Conservation (phyloP, 2,329 filamentous ascomycete genomes). For the Colletotrichum abscissum region DNA sequence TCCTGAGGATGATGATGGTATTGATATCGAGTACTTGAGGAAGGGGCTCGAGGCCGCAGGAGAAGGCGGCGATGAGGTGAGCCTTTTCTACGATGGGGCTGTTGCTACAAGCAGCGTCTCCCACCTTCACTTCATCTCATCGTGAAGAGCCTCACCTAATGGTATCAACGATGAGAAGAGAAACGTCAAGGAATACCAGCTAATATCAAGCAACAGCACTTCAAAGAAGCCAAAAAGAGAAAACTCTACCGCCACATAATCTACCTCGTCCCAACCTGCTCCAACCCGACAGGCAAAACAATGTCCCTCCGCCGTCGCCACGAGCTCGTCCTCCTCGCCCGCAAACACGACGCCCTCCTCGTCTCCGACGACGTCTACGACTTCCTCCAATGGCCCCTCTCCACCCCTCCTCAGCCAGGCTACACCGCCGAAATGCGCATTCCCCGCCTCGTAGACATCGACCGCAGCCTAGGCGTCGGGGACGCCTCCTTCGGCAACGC, state of each 20-base stretch:
- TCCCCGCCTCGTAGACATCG: conserved; percentile 83
- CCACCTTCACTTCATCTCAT: background rate
- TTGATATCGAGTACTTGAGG: conserved; percentile 73
- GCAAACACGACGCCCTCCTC: conserved; percentile 83
- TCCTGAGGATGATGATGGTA: conserved; percentile 81
- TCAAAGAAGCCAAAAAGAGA: conserved; percentile 46
- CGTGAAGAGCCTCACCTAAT: background rate
- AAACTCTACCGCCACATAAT: conserved; percentile 91
- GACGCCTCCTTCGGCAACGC: conserved; percentile 77
- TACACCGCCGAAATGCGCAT: conserved; percentile 59
- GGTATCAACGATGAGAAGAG: background rate
- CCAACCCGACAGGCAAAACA: conserved; percentile 87
- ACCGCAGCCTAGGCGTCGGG: conserved; percentile 71
- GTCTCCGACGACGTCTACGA: conserved; percentile 96
- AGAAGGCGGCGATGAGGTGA: conserved; percentile 15
- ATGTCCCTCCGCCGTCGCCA: conserved; percentile 78
- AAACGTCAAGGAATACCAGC: background rate
- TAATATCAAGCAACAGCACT: conserved; percentile 4
- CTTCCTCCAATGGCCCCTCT: conserved; percentile 80
- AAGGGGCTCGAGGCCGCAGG: conserved; percentile 50
- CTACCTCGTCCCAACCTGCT: conserved; percentile 88
- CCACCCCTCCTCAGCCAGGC: conserved; percentile 39
- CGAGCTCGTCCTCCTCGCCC: conserved; percentile 79
- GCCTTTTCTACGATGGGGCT: background rate
- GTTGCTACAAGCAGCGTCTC: background rate